These are phyloP conservation scores for Phialophora expanda DNA, from an alignment of 2,329 filamentous ascomycete species.

Conservation along the genomic window DNA sequence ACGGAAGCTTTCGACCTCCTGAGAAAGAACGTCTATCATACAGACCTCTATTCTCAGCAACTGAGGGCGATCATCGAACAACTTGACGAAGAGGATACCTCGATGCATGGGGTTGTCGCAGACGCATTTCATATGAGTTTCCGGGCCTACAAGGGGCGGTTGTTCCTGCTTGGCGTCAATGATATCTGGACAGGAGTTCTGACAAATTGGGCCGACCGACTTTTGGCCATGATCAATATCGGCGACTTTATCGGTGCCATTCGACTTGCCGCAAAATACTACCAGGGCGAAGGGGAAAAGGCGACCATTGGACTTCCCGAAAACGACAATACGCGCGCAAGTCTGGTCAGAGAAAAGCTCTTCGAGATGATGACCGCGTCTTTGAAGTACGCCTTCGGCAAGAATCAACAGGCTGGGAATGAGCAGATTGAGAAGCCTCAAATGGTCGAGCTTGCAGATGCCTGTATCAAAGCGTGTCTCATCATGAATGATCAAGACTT, in stretches of 20 bases:
- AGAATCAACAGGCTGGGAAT: conserved; percentile 57
- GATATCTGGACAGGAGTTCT: conserved; percentile 88
- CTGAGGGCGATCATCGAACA: conserved; percentile 84
- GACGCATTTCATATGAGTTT: conserved; percentile 99
- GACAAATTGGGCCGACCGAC: conserved; percentile 95
- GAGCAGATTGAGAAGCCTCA: conserved; percentile 64
- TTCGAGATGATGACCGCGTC: conserved; percentile 94
- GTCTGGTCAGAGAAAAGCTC: conserved; percentile 84
- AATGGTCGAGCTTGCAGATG: conserved; percentile 77
- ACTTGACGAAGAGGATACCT: conserved; percentile 81
- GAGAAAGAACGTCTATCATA: conserved; percentile 89
- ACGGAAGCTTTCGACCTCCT: conserved; percentile 94
- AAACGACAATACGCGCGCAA: conserved; percentile 74
- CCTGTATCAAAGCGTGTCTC: conserved; percentile 82
- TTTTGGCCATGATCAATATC: conserved; percentile 92
- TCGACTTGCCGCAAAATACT: conserved; percentile 87
- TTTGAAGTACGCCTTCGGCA: conserved; percentile 82
- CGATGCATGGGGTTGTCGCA: conserved; percentile 93
- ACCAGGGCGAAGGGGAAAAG: conserved; percentile 88
- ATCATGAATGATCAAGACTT: conserved; percentile 79
- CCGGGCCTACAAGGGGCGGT: conserved; percentile 87
- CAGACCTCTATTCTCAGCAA: conserved; percentile 87
- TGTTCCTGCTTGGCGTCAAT: conserved; percentile 93
- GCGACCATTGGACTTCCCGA: conserved; percentile 92
- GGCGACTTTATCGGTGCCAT: conserved; percentile 96